A percentile compares a stretch with the other conserved stretches of the same genome.
Conservation (phyloP, 345 rosid species). For the Passiflora organensis region DNA sequence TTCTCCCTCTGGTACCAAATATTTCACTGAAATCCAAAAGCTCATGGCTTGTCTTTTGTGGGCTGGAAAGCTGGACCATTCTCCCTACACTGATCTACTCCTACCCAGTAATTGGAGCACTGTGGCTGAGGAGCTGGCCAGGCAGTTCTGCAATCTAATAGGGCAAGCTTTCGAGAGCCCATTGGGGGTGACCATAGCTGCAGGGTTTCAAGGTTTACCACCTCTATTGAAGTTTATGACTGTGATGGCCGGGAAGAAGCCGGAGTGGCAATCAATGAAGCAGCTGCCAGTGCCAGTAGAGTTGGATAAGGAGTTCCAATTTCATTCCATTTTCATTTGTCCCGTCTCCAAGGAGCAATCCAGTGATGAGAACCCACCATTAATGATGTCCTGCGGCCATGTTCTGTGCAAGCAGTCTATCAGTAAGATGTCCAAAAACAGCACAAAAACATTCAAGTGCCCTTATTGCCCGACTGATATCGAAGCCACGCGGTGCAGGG, state of each 20-base stretch:
- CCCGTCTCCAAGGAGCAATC: conserved; percentile 68
- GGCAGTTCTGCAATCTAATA: conserved; percentile 45
- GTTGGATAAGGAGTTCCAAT: conserved; percentile 53
- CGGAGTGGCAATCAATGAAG: conserved; percentile 58
- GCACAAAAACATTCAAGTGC: conserved; percentile 48
- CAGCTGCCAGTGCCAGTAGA: conserved; percentile 64
- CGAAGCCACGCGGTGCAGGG: conserved; percentile 42
- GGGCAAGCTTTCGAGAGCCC: conserved; percentile 54
- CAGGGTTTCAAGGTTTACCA: conserved; percentile 56
- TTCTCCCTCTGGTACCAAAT: conserved; percentile 31
- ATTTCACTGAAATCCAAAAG: conserved; percentile 41
- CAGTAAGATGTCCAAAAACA: conserved; percentile 46
- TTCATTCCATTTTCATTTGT: conserved; percentile 63
- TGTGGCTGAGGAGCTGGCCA: conserved; percentile 38
- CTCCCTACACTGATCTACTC: conserved; percentile 45
- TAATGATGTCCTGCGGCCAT: conserved; percentile 68
- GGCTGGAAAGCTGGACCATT: conserved; percentile 38
- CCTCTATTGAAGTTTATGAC: conserved; percentile 50
- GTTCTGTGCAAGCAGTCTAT: conserved; percentile 60
- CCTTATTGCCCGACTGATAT: conserved; percentile 50
- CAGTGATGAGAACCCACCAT: conserved; percentile 57
- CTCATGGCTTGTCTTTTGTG: conserved; percentile 46
- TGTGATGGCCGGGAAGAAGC: conserved; percentile 55
- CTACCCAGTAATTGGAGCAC: conserved; percentile 40
- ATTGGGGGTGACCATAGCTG: conserved; percentile 43